Base-by-base conservation (phyloP, 2,329 filamentous ascomycete species). In the Xylariales sp. region DNA sequence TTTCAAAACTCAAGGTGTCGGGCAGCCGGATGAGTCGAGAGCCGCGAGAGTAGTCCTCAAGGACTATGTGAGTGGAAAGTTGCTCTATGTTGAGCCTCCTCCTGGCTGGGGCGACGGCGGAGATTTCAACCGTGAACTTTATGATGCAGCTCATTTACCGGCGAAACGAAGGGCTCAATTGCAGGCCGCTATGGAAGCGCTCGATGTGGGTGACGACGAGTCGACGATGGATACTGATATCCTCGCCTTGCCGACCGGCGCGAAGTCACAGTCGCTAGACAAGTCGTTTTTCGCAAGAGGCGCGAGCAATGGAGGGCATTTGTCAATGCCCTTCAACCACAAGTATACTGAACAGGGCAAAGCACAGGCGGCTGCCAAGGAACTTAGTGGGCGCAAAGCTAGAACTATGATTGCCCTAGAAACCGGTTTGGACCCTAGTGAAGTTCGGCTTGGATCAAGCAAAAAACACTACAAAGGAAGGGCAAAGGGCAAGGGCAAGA, bases 391-490 rank as follows among this genome's bases (percentile, higher is more conserved):
- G 0, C 86, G 96, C 68, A 99, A 99, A 80, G 87, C 93, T 58
- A 89, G 90, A 76, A 85, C 91, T 46, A 88, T 97, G 84, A 84
- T 93, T 58, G 95, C 95, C 10, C 77, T 97, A 69, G 93, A 97
- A 82, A 93, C 91, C 67, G 92, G 93, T 14, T 79, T 98, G 43
- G 94, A 97, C 75, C 90, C 92, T 0, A 91, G 90, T 67, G 95
- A 97, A 65, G 82, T 96, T 72, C 83, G 85, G 79, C 75, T 86
- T 65, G 84, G 84, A 65, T 84, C 84, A 59, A 87, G 90, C 65
- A 99, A 99, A 88, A 98, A 97, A 84, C 96, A 99, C 81, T 96
- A 93, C 81, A 97, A 97, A 83, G 91, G 88, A n/a, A 89, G 89
- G 48, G 86, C 88, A 70, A 89, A 85, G 80, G 86, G 84, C 67